Percentiles rank a stretch among this genome's conserved stretches.
phyloP scores from a whole-genome alignment of 2,329 filamentous ascomycete species.

The Xylaria sp. region DNA sequence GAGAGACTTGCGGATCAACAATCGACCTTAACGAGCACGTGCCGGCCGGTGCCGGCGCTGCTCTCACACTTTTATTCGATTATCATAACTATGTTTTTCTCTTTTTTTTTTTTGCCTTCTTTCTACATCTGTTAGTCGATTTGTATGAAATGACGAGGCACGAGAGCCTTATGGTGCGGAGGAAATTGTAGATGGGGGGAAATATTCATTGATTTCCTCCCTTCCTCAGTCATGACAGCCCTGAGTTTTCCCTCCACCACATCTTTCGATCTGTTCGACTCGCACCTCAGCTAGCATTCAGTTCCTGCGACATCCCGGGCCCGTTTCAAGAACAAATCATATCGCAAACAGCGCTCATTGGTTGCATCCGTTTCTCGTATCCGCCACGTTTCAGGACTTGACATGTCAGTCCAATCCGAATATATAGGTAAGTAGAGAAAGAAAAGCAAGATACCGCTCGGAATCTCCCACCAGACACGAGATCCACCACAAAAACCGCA shows the following conservation, averaged over 20 bases:
- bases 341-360: neutral
- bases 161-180: no score
- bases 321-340: neutral
- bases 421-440: constrained; percentile 1
- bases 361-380: neutral
- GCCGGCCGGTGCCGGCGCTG: neutral
- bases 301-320: neutral
- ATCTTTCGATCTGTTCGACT: neutral
- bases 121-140: neutral
- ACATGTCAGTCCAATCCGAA: neutral
- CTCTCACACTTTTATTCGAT: neutral
- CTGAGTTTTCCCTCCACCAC: neutral
- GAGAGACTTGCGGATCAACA: neutral
- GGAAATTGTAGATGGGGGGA: neutral
- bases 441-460: constrained; percentile 1
- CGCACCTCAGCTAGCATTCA: neutral
- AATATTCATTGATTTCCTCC: neutral
- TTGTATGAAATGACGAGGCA: neutral
- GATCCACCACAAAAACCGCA: neutral
- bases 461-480: neutral
- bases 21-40: neutral
- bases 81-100: neutral
- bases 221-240: neutral
- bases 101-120: neutral
- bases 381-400: neutral